Evolutionary conservation across 805 yeast genomes (phyloP), one percentile per base, ranked within the genome.

Genomic region (Scheffersomyces spartinae): DNA sequence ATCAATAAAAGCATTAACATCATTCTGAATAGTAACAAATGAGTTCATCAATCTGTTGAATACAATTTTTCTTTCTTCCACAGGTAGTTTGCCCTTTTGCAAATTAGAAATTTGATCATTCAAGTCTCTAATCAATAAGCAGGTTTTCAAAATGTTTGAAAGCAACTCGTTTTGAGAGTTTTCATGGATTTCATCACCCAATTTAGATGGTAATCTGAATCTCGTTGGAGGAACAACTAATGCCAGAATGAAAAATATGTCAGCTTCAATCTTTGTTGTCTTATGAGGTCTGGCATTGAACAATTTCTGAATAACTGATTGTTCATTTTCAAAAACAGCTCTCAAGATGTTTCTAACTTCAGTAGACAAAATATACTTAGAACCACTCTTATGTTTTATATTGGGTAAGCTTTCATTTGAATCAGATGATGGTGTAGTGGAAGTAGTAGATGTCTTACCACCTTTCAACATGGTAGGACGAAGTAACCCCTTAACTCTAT

Each of bases 171-270:
- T 93, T 58, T 85, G 94, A 24, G 91, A 61, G 51, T 84, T 86
- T 56, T 91, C 95, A 52, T 91, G 97, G 33, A 88, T 71, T 50
- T 84, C 96, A 29, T 91, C 99, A 29, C 98, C 98, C 31, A 91
- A 64, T 52, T 86, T 86, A 9, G 94, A 78, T n/a, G 99, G 98
- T 39, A 86, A 67, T 52, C 99, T 72, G 64, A 91, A 91, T 52
- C 97, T 69, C 2, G 97, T 93, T 26, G 98, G 86, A 18, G 99
- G 98, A 20, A 93, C 97, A 20, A 85, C 77, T 31, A 91, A 60
- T 4, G 84, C 75, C 39, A 83, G 86, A 40, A 84, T 67, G 61
- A 91, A 93, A 52, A 93, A 91, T 65, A 83, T 68, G 45, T 88
- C 95, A 11, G 95, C 79, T 21, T 50, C 49, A 3, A 68, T 64